phyloP scores from a whole-genome alignment of 805 yeast species.

The Nakazawaea laoshanensis region DNA sequence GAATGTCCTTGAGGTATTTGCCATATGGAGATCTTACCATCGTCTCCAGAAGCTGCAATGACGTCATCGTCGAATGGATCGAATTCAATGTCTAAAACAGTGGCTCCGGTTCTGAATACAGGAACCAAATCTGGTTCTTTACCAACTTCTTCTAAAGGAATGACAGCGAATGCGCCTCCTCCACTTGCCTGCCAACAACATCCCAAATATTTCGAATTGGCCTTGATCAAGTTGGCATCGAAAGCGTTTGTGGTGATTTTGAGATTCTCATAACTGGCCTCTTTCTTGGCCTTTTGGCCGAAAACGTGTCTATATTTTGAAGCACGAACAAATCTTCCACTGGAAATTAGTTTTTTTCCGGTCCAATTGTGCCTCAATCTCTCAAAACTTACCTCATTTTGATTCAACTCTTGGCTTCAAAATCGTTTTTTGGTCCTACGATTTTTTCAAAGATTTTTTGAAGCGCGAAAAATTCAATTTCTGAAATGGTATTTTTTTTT shows the following conservation, averaged over 20 bases:
- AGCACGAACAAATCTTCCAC: slow-evolving; percentile 90
- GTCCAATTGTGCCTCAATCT: too few species aligned
- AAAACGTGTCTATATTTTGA: slow-evolving; percentile 95
- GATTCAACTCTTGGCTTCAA: too few species aligned
- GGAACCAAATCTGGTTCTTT: slow-evolving; percentile 92
- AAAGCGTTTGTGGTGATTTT: slow-evolving; percentile 87
- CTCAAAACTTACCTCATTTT: too few species aligned
- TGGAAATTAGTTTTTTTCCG: too few species aligned
- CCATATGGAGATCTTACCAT: slow-evolving; percentile 79
- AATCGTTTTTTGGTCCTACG: too few species aligned
- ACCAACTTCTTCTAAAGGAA: slow-evolving; percentile 81
- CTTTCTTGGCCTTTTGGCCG: slow-evolving; percentile 78
- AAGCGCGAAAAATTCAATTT: too few species aligned
- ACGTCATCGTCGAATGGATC: slow-evolving; percentile 79
- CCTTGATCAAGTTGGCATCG: slow-evolving; percentile 86
- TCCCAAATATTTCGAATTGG: slow-evolving; percentile 79
- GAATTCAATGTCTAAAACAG: slow-evolving; percentile 92
- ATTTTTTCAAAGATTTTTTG: too few species aligned
- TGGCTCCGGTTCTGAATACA: slow-evolving; percentile 88
- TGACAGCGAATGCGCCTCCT: slow-evolving; percentile 95
- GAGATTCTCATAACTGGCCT: slow-evolving; percentile 65
- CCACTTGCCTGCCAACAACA: slow-evolving; percentile 94
- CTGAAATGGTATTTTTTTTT: too few species aligned
- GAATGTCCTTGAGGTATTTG: slow-evolving; percentile 77
- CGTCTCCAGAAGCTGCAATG: slow-evolving; percentile 75